Evolutionary conservation across 2,329 filamentous ascomycete species (phyloP), one percentile per base, ranked within the genome.

Genomic region (Nectriaceae sp.): DNA sequence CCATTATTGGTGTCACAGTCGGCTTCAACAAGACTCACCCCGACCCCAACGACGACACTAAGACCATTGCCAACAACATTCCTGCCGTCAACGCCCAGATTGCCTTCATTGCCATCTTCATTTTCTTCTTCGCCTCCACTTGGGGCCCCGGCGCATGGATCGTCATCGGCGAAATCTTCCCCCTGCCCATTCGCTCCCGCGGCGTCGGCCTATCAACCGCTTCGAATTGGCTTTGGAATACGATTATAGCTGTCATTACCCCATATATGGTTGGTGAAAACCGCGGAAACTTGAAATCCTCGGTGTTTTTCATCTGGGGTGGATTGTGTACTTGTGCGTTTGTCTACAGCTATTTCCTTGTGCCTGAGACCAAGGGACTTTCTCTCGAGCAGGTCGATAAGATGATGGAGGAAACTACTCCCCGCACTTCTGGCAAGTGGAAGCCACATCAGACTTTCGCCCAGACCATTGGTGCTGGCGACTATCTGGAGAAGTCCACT

Each of bases 111-210:
- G 88, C 85, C 75, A 85, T 96, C 76, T 94, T 91, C 80, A 92
- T 96, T 78, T 91, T 90, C 80, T 93, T 87, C 80, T 96, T 96
- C 69, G 90, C 90, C 51, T 85, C 82, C 49, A 96, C 90, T 55
- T 96, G 90, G 90, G 90, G 90, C 44, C 89, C 90, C 5, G 87
- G 84, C 42, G 81, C 88, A 44, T 91, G 87, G 88, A 83, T 87
- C 45, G 81, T 95, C 60, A 92, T 94, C 63, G 90, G 90, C 67
- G 90, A 96, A 76, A 88, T 94, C 71, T 96, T 88, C 83, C 90
- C 90, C 49, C 83, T 96, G 45, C 89, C 89, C 53, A 93, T 96
- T 72, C 88, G 91, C 64, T 88, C 91, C 35, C 88, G 89, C 59
- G 91, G 91, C 75, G 90, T 96, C 51, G 90, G 82, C 61, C 80